Conservation (phyloP, 352 stramenopile species). For the Blastocystis hominis region DNA sequence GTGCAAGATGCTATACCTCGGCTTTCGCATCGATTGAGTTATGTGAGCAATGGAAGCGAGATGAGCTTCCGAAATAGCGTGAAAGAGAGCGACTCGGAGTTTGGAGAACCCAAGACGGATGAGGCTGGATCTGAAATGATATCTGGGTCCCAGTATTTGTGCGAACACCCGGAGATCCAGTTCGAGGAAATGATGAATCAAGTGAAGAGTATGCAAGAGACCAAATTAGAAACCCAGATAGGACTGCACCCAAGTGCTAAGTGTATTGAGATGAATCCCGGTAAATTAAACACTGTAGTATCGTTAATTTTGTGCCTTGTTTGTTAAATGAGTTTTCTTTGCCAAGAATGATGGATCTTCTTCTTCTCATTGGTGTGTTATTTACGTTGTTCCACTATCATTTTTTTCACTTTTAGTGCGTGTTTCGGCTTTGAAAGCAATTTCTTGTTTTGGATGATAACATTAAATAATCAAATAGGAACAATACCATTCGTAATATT, state of each 20-base stretch:
- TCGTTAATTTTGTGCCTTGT: not conserved
- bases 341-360: not conserved
- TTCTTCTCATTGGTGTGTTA: not conserved
- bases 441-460: not conserved
- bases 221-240: not conserved
- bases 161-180: not conserved
- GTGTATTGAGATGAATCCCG: no score
- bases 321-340: not conserved
- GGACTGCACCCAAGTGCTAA: no score
- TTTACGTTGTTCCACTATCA: not conserved
- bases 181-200: constrained; percentile 41
- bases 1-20: not conserved
- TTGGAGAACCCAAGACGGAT: not conserved
- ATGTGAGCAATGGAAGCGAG: constrained; percentile 15
- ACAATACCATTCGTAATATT: not conserved
- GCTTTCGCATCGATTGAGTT: not conserved
- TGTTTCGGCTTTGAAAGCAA: not conserved
- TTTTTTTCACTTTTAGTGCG: not conserved
- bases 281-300: not conserved
- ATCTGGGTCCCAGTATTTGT: not conserved
- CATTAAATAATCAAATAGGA: not conserved
- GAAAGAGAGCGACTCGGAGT: not conserved
- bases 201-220: not conserved
- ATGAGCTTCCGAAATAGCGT: constrained; percentile 28
- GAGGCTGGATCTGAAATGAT: not conserved